These are phyloP conservation scores for Volvox africanus DNA, from an alignment of 139 green algal genomes.

Conservation along the genomic window DNA sequence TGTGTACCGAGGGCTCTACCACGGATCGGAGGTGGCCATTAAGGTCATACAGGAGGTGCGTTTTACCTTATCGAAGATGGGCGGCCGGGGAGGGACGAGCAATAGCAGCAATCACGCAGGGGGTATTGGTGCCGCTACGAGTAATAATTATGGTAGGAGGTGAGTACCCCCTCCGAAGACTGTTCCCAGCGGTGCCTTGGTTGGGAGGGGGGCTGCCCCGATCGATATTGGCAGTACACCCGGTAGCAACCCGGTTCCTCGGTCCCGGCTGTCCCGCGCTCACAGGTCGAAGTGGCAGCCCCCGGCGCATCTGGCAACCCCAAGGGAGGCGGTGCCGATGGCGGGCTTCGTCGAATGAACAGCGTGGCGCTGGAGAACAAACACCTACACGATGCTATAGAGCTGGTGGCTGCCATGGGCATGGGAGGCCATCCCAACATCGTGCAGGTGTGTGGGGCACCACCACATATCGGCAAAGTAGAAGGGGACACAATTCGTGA, in stretches of 20 bases:
- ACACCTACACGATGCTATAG: slow-evolving; percentile 45
- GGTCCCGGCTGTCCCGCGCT: background rate
- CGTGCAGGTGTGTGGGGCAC: slow-evolving; percentile 20
- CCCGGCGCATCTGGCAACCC: background rate
- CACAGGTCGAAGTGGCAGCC: slow-evolving; percentile 19
- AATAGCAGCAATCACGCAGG: background rate
- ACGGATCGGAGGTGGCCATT: slow-evolving; percentile 85
- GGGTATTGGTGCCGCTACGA: background rate
- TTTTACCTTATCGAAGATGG: background rate
- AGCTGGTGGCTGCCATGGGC: slow-evolving; percentile 37
- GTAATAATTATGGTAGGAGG: no score
- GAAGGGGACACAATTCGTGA: no score
- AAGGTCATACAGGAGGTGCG: slow-evolving; percentile 66
- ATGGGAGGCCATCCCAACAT: slow-evolving; percentile 42
- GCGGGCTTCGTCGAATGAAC: slow-evolving; percentile 7
- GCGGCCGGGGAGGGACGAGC: background rate
- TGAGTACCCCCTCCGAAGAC: no score
- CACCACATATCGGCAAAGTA: no score
- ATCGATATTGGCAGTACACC: no score
- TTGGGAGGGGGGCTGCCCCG: no score
- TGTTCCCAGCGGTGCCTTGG: no score
- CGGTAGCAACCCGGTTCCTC: no score
- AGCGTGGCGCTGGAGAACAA: slow-evolving; percentile 43
- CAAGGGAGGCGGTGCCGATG: background rate
- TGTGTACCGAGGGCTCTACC: slow-evolving; percentile 54